Evolutionary conservation across 192 early-diverging fungal genomes (phyloP), one percentile per base, ranked within the genome.

Genomic region (Backusella australiensis): DNA sequence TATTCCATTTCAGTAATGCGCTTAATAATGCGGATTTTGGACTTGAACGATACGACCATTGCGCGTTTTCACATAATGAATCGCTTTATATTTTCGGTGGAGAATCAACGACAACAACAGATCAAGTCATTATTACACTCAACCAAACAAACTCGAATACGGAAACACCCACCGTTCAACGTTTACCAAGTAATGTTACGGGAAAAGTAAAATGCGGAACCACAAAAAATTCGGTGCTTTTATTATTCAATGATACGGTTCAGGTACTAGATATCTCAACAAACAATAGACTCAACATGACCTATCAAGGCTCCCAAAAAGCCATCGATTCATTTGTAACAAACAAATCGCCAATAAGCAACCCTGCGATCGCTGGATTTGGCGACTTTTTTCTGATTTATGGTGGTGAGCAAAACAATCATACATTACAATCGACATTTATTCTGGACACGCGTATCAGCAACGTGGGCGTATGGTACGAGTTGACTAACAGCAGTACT

Each of bases 1-100:
- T 26, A 26, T 63, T 63, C 26, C 56, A 63, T 14, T 63, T 63
- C 21, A 26, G 56, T 14, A 7, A 29, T 63, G 56, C 56, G 26
- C 56, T 63, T 29, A 29, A 23, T 26, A 29, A 63, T 63, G 56
- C 56, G 1, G 23, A 63, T 63, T 12, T 63, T 63, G 21, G 56
- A 63, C 56, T 63, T 63, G 56, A 63, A 26, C 56, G 56, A 63
- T 49, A 49, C 17, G 46, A 63, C 21, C 56, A 63, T 63, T 63
- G 56, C 56, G 56, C 56, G 56, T 63, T 63, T 63, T 29, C 23
- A 63, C 29, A 63, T 3, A 63, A 63, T 63, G 23, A 63, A 63
- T 26, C 56, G 14, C 56, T 63, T 63, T 63, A 26, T 63, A 63
- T 63, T 29, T 12, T 63, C 26, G 56, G 56, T 26, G 56, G 56